Evolutionary conservation across 139 green algal species (phyloP), one percentile per base, ranked within the genome.

Genomic region (Yamagishiella unicocca): DNA sequence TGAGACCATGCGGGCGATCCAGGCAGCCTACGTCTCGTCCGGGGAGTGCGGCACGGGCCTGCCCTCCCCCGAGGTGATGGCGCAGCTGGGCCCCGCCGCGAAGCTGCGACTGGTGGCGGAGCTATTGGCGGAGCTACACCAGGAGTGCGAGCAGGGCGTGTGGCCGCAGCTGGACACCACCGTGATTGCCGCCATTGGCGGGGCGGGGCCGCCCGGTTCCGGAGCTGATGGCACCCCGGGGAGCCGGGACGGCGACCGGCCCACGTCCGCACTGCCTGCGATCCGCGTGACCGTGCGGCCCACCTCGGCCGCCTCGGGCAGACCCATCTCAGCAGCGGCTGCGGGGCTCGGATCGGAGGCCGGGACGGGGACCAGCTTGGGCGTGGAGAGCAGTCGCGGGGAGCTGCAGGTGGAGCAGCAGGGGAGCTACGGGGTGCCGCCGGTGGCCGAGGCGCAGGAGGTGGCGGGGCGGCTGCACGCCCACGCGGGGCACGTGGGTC

Each of bases 51-150:
- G 42, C 31, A 14, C 38, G 45, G 80, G 62, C 31, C 61, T 86
- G 42, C 80, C 80, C 10, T 67, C 80, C 10, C 24, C 43, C 27
- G 80, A 50, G 31, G 80, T 77, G 22, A 27, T 86, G 80, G 62
- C 43, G 43, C 27, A 66, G 80, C 31, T 86, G 43, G 33, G 80
- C n/a, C 80, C 80, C 0, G 80, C 64, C 3, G 64, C 45, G 5
- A 53, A 72, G 80, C 64, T 86, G 80, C 80, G 80, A 1, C 80
- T 86, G 43, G 64, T 86, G 22, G 80, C 80, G 22, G 80, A 86
- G 80, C 42, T 86, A 43, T 10, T 86, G 43, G 80, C 80, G 43
- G 64, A 77, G 62, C 31, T 86, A 21, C 80, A 86, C n/a, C 64
- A 72, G 21, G 80, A 86, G 80, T 27, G 27, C 17, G 80, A 77